Percentiles rank a stretch among this genome's conserved stretches.
Conservation (phyloP, 805 yeast species). For the Wickerhamiella spandovensis region DNA sequence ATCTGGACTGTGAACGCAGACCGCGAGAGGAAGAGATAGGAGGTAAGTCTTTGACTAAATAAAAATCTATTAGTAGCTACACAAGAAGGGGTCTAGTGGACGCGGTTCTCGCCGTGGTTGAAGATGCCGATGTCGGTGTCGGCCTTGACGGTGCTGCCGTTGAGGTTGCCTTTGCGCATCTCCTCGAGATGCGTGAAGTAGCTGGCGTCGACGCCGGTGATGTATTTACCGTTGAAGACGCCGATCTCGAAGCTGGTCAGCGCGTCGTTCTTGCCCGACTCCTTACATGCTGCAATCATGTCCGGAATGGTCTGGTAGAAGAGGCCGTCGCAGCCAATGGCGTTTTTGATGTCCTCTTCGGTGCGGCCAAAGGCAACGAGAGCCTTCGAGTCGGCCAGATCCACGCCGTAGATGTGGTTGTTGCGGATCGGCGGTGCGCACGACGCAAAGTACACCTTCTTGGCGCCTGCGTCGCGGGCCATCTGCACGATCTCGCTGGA, state of each 20-base stretch:
- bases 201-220: constrained; percentile 84
- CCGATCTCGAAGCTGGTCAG: constrained; percentile 79
- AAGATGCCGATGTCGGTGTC: constrained; percentile 56
- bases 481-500: constrained; percentile 89
- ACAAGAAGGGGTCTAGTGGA: neutral
- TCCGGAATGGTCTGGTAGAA: constrained; percentile 80
- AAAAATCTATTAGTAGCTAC: neutral
- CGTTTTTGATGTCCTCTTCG: constrained; percentile 61
- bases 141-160: constrained; percentile 46
- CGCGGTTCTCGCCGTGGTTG: constrained; percentile 39
- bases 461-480: constrained; percentile 99
- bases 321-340: constrained; percentile 81
- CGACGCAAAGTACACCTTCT: constrained; percentile 86
- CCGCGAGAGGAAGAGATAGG: too few species aligned
- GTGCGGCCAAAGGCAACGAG: constrained; percentile 74
- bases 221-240: constrained; percentile 87
- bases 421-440: constrained; percentile 97
- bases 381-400: constrained; percentile 88
- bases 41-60: neutral
- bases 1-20: too few species aligned
- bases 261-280: constrained; percentile 17
- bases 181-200: constrained; percentile 72
- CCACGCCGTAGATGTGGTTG: constrained; percentile 96
- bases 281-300: constrained; percentile 61
- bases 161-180: constrained; percentile 65